Conservation (phyloP, 2,329 filamentous ascomycete genomes). For the Cladosporium halotolerans region DNA sequence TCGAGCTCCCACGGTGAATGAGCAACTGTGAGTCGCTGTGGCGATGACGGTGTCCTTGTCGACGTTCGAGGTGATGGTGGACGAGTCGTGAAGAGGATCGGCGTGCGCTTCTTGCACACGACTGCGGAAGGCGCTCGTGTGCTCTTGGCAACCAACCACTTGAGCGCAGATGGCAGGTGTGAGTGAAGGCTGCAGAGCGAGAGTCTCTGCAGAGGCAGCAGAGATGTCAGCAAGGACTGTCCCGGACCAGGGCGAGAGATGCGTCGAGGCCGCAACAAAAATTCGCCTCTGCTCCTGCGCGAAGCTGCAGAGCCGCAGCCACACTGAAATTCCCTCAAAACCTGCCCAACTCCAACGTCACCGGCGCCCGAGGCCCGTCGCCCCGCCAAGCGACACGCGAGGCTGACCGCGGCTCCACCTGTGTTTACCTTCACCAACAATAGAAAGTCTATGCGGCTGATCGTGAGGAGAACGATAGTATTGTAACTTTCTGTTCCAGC, state of each 20-base stretch:
- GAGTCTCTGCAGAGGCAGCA: background rate
- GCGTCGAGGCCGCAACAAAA: background rate
- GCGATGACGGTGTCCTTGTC: background rate
- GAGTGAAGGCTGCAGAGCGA: background rate
- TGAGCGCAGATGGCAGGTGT: background rate
- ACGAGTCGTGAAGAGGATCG: background rate
- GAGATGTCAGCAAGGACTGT: background rate
- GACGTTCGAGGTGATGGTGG: background rate
- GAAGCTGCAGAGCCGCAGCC: background rate
- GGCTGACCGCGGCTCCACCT: too few relatives aligned
- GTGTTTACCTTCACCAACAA: too few relatives aligned
- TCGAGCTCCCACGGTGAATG: conserved; percentile 26
- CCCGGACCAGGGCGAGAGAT: background rate
- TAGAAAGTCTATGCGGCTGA: too few relatives aligned
- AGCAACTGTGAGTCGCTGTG: too few relatives aligned
- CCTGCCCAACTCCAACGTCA: too few relatives aligned
- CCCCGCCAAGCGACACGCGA: too few relatives aligned
- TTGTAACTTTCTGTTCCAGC: too few relatives aligned
- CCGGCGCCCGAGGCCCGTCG: too few relatives aligned
- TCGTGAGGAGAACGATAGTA: too few relatives aligned
- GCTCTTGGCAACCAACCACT: background rate
- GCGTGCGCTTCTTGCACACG: background rate
- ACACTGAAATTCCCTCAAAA: background rate
- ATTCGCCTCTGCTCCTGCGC: background rate
- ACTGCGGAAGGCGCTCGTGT: background rate